These are phyloP conservation scores for Coffea canephora DNA, from an alignment of 257 asterid species.

Conservation along the genomic window DNA sequence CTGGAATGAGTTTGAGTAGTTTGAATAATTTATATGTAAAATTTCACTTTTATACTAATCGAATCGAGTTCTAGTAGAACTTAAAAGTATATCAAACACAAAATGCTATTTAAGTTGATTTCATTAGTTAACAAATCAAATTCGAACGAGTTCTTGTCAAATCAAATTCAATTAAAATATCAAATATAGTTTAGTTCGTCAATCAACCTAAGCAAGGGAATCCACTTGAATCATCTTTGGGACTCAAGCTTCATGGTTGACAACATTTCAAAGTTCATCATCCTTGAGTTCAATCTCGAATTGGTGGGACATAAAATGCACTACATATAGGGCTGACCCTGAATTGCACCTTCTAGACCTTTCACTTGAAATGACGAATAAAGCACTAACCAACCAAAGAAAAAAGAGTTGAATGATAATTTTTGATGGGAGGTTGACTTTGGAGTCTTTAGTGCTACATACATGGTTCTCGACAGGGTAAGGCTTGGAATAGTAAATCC, in stretches of 20 bases:
- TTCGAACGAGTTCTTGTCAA: not conserved
- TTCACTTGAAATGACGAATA: slow-evolving; percentile 21
- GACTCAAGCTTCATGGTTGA: not conserved
- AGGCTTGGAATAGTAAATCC: not conserved
- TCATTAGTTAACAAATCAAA: too few relatives aligned
- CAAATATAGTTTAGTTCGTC: too few relatives aligned
- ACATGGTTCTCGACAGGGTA: too few relatives aligned
- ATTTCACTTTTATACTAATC: too few relatives aligned
- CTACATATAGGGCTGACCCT: not conserved
- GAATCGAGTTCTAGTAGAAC: too few relatives aligned
- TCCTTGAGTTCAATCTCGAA: not conserved
- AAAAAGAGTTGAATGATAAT: not conserved
- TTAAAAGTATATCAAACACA: too few relatives aligned
- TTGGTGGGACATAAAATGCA: slow-evolving; percentile 25
- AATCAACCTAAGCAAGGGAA: too few relatives aligned
- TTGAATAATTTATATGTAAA: too few relatives aligned
- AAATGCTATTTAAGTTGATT: too few relatives aligned
- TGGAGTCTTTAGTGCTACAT: not conserved
- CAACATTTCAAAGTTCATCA: slow-evolving; percentile 9
- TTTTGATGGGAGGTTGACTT: not conserved
- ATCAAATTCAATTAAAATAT: too few relatives aligned
- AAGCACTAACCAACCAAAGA: slow-evolving; percentile 18
- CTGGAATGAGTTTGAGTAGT: too few relatives aligned
- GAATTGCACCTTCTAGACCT: not conserved
- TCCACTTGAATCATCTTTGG: not conserved